Evolutionary conservation across 345 rosid genomes (phyloP).

Genomic region (Corchorus olitorius): DNA sequence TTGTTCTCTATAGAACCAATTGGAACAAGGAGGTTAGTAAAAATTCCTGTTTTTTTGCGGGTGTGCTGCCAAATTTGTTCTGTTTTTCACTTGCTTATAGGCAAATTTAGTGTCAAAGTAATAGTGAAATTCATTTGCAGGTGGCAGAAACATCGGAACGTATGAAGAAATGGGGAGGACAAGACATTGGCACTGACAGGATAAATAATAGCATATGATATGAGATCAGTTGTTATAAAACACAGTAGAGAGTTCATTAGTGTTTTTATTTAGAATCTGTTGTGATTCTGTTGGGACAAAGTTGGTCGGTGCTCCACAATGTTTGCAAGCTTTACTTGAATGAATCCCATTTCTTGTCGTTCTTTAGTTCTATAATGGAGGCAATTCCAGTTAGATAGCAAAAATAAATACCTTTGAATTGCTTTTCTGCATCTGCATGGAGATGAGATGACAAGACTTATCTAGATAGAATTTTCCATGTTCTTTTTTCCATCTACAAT

Average conservation of each 20-base stretch:
- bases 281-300: neutral
- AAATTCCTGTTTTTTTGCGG: neutral
- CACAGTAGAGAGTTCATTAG: neutral
- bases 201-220: neutral
- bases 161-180: constrained; percentile 71
- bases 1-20: constrained; percentile 64
- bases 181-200: constrained; percentile 12
- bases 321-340: neutral
- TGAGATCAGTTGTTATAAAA: neutral
- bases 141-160: constrained; percentile 70
- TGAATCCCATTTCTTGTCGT: neutral
- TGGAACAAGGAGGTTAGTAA: constrained; percentile 77
- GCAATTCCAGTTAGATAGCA: neutral
- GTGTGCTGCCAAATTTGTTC: neutral
- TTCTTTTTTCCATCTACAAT: too few species aligned
- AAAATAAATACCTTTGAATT: too few species aligned
- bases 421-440: too few species aligned
- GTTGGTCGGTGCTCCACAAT: neutral
- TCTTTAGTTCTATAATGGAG: neutral
- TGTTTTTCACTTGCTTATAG: neutral
- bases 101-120: neutral
- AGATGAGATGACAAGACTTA: too few species aligned
- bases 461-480: too few species aligned
- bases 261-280: neutral
- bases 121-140: constrained; percentile 27